Evolutionary conservation across 768 basidiomycete genomes (phyloP), one percentile per base, ranked within the genome.

Genomic region (Rhizopogon salebrosus): DNA sequence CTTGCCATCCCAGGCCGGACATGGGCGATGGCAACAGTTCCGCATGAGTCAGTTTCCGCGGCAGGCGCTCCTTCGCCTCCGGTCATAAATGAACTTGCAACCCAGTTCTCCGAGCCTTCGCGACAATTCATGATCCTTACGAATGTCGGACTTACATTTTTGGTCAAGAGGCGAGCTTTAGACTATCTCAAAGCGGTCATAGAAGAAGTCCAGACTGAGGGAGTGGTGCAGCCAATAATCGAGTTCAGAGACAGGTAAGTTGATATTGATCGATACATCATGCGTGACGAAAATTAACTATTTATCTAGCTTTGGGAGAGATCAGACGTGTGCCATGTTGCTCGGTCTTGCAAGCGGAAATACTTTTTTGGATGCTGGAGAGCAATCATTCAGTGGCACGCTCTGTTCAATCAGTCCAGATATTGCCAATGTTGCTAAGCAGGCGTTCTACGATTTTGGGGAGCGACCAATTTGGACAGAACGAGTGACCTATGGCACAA

Each of bases 291-390:
- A 39, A 14, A 41, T 51, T 57, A 27, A 61, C 39, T 14, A n/a
- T n/a, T 42, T 48, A 20, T 54, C 16, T 59, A 95, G 94, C 63
- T 97, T 89, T 66, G 93, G 94, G 41, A 81, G 92, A 49, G 90
- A 94, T 65, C 90, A 95, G 62, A 88, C 91, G 3, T 95, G 92
- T 60, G 87, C 91, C 5, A 95, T 97, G 89, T 80, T 92, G 16
- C 78, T 95, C 13, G 88, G 85, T 10, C 78, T 98, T 52, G 90
- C 92, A 0, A 80, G 87, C 54, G 89, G 88, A 34, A 94, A 93
- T 66, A 85, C 85, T 1, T 92, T 86, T 68, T 68, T 93, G 51
- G 84, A 88, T 53, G 68, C 73, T 26, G 70, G 71, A n/a, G 80
- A 81, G 45, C 74, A 74, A 48, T 67, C 76, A 22, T 64, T 70